phyloP scores from a whole-genome alignment of 805 yeast genomes.

The Saccharomycopsis malanga region DNA sequence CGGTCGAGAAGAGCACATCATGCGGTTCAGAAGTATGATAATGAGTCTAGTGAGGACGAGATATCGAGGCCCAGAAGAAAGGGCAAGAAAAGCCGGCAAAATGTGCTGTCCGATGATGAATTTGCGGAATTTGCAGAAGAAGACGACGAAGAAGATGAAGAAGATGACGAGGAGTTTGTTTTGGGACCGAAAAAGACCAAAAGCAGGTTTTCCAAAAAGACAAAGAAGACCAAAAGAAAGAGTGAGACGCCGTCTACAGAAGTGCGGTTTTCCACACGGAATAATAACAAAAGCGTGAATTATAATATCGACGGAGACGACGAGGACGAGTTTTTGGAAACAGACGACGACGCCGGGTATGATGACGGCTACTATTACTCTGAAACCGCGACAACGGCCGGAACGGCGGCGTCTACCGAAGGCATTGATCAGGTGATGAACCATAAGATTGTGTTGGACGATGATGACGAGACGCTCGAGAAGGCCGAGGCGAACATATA shows the following conservation, averaged over 20 bases:
- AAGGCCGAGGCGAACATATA: conserved; percentile 23
- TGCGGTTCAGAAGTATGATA: conserved; percentile 22
- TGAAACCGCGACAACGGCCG: conserved; percentile 2
- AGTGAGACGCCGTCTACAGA: conserved; percentile 33
- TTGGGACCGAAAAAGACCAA: conserved; percentile 30
- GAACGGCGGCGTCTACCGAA: conserved; percentile 8
- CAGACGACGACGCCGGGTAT: conserved; percentile 24
- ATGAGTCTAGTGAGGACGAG: conserved; percentile 23
- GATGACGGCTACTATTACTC: conserved; percentile 25
- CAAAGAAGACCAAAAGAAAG: conserved; percentile 24
- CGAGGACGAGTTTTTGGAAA: conserved; percentile 33
- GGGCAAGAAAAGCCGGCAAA: conserved; percentile 20
- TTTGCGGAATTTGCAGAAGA: conserved; percentile 25
- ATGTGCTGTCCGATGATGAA: conserved; percentile 28
- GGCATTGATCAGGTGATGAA: conserved; percentile 46
- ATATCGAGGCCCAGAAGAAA: conserved; percentile 4
- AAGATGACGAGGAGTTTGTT: conserved; percentile 28
- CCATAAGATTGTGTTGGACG: conserved; percentile 38
- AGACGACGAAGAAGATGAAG: conserved; percentile 23
- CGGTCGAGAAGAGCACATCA: conserved; percentile 60
- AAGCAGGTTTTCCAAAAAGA: conserved; percentile 34
- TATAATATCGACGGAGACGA: conserved; percentile 65
- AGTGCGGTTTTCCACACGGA: conserved; percentile 73
- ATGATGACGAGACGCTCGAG: conserved; percentile 15
- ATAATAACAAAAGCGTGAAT: conserved; percentile 55